A percentile compares a stretch with the other conserved stretches of the same genome.
Evolutionary conservation across 345 rosid genomes (phyloP).

Genomic region (Brassica incana): DNA sequence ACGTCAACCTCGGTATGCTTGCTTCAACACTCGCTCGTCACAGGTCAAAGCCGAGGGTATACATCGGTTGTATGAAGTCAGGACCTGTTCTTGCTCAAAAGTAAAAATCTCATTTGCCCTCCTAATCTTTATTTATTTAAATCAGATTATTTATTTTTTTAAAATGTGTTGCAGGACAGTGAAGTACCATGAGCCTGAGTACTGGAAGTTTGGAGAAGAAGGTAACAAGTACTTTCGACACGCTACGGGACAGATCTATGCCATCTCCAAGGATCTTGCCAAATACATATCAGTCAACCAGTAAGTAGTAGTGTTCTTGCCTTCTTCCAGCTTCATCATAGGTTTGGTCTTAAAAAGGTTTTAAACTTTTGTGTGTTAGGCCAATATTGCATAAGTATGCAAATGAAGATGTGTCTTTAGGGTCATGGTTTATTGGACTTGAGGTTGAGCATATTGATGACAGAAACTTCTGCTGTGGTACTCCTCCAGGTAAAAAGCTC

Average conservation of each 20-base stretch:
- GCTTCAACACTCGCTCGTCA: constrained; percentile 89
- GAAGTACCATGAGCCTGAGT: constrained; percentile 97
- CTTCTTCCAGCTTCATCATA: constrained; percentile 4
- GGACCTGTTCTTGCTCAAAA: constrained; percentile 94
- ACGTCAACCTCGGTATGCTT: constrained; percentile 91
- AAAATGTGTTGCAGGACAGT: constrained; percentile 54
- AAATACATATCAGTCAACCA: constrained; percentile 80
- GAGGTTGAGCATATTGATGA: constrained; percentile 96
- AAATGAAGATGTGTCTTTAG: constrained; percentile 94
- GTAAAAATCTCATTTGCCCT: constrained; percentile 44
- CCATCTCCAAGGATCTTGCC: constrained; percentile 92
- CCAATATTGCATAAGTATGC: constrained; percentile 89
- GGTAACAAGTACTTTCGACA: constrained; percentile 97
- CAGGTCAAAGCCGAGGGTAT: constrained; percentile 88
- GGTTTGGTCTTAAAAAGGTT: not conserved
- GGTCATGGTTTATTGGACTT: constrained; percentile 95
- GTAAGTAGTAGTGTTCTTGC: constrained; percentile 44
- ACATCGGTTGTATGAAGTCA: constrained; percentile 97
- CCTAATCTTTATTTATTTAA: not conserved
- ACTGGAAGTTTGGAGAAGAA: constrained; percentile 96
- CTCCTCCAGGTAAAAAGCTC: constrained; percentile 78
- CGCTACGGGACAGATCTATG: constrained; percentile 98
- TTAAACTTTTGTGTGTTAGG: constrained; percentile 40
- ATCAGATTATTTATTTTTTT: no score
- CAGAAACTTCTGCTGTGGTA: constrained; percentile 85